Base-by-base conservation (phyloP, 2,329 filamentous ascomycete genomes). In the Rachicladosporium sp. region DNA sequence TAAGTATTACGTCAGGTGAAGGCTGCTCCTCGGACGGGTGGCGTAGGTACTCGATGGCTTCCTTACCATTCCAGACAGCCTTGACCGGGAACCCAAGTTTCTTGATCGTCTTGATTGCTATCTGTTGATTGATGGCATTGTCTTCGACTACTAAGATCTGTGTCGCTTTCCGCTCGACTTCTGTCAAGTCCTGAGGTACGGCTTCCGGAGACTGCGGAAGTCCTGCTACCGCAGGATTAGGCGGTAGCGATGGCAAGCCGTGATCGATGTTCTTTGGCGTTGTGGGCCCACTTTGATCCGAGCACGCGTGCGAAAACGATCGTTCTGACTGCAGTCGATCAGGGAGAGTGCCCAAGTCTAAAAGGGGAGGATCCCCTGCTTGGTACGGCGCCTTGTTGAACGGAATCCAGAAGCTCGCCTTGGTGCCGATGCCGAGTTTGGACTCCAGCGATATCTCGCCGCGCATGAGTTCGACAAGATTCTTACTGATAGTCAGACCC, bases 111-210 rank as follows among this genome's bases (percentile, higher is more conserved):
- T 79, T 82, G 19, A 80, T 71, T 2, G 83, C 82, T 46, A 86
- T 85, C 53, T 83, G 79, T 53, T 85, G 80, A 48, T 84, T 84
- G 60, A 57, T 62, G 54, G 52, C 64, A 77, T 88, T 87, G 55
- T 89, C 84, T 60, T 89, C 84, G 2, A 88, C 83, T 1, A 91
- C 75, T 12, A 89, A 61, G n/a, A 89, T 67, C 35, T 83, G 74
- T 4, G 79, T 69, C 30, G 74, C 71, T 39, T 72, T 66, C 40
- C 83, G 69, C 40, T 83, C 78, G 2, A 67, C 58, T 10, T 66
- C 60, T 3, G 71, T 61, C 2, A 83, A 53, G 11, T 71, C 71
- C 1, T 80, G 52, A 7, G 71, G 33, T 55, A 56, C 57, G 2
- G 68, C 65, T 4, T 62, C 51, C 9, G 48, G 46, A 2, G 43